Evolutionary conservation across 257 asterid species (phyloP).

Genomic region (Nicotiana sylvestris): DNA sequence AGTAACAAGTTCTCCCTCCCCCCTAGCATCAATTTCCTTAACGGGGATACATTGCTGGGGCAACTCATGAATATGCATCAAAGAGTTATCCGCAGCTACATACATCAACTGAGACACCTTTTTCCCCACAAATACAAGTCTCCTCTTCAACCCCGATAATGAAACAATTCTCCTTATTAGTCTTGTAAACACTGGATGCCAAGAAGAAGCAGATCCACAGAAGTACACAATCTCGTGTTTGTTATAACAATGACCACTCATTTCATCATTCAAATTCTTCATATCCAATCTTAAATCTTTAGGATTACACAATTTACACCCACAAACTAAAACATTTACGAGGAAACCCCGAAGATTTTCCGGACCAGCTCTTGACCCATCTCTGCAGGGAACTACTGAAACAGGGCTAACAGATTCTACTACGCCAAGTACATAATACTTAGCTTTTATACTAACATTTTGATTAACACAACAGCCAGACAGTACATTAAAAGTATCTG

Average conservation of each 20-base stretch:
- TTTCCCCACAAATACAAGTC: constrained; percentile 49
- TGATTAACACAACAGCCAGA: constrained; percentile 21
- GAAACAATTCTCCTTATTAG: constrained; percentile 41
- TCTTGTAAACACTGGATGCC: constrained; percentile 68
- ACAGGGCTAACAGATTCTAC: constrained; percentile 68
- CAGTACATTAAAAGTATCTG: constrained; percentile 30
- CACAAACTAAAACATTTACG: constrained; percentile 54
- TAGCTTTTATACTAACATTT: constrained; percentile 20
- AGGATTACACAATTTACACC: constrained; percentile 50
- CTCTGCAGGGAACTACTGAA: constrained; percentile 48
- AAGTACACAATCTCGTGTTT: constrained; percentile 47
- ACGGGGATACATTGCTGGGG: constrained; percentile 18
- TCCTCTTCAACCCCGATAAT: constrained; percentile 55
- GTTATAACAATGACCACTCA: constrained; percentile 41
- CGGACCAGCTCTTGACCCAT: constrained; percentile 14
- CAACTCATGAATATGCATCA: constrained; percentile 43
- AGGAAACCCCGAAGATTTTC: constrained; percentile 59
- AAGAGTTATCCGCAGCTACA: constrained; percentile 43
- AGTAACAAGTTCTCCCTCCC: constrained; percentile 54
- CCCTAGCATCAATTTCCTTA: constrained; percentile 24
- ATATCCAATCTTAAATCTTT: constrained; percentile 25
- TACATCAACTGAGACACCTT: constrained; percentile 65
- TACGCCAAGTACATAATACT: constrained; percentile 37
- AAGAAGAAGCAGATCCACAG: constrained; percentile 59
- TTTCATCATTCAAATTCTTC: constrained; percentile 19